Base-by-base conservation (phyloP, 176 grass and related monocot genomes). In the Elymus sibiricus region DNA sequence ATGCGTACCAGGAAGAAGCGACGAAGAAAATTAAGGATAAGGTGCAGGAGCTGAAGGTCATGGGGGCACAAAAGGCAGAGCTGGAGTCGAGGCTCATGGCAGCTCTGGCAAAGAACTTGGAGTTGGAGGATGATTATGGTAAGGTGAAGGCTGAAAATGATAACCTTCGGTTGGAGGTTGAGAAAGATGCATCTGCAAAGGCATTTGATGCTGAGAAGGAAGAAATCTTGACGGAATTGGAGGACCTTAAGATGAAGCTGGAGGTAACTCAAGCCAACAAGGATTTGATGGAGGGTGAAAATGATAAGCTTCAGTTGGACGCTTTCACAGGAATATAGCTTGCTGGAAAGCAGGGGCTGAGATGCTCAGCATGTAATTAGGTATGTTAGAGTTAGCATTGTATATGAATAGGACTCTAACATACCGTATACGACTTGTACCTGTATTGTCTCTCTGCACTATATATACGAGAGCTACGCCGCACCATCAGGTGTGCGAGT, bases 151-250 rank as follows among this genome's bases (percentile, higher is more conserved):
- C 12, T 49, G 71, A 74, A 74, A 74, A 74, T 29, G n/a, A 47
- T 17, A 46, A 25, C 12, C 71, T 74, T 74, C 40, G 42, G 42
- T 29, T 29, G 13, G 71, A 49, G 71, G 71, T 74, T 49, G 43
- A 74, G 21, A 71, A 71, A 19, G 35, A 71, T 38, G 68, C 21
- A 3, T 37, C 68, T 44, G 22, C 70, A 25, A 73, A 73, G 70
- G 39, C 39, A 73, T 73, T 24, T 73, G 21, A 73, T 43, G 21
- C 70, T 44, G 68, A 71, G n/a, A 75, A 64, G 63, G 82, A 64
- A 17, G 13, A 24, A 69, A 0, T 53, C 63, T 53, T n/a, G 40
- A 82, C 34, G 28, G 70, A 84, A 12, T 16, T 49, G 11, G 82
- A 35, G 11, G 58, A 37, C 60, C 24, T 27, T 63, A 63, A 63